phyloP scores from a whole-genome alignment of 331 rosid species.

The Dryas integrifolia region DNA sequence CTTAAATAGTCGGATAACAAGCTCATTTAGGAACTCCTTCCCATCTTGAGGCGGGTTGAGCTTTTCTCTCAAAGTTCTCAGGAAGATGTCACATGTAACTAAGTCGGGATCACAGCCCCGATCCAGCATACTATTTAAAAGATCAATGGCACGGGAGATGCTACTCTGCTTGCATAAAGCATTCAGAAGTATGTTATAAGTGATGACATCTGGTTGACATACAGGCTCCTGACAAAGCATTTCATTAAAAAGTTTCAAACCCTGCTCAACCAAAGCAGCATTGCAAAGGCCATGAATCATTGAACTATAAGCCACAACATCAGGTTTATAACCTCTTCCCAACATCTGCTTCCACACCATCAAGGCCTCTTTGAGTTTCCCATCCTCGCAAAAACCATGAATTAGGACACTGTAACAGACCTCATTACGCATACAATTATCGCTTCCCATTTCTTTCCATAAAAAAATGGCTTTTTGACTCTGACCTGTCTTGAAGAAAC shows the following conservation, averaged over 20 bases:
- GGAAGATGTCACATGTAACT: constrained; percentile 66
- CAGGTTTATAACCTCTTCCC: constrained; percentile 69
- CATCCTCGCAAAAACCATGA: constrained; percentile 71
- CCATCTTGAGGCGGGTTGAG: constrained; percentile 79
- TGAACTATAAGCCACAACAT: constrained; percentile 86
- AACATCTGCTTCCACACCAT: constrained; percentile 85
- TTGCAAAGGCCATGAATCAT: constrained; percentile 89
- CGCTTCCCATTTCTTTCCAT: constrained; percentile 67
- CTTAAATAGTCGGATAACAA: constrained; percentile 62
- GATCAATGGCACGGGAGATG: constrained; percentile 63
- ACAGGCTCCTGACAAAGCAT: constrained; percentile 66
- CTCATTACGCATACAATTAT: constrained; percentile 44
- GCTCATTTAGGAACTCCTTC: constrained; percentile 79
- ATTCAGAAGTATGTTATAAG: constrained; percentile 69
- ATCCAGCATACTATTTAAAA: constrained; percentile 71
- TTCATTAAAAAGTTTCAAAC: constrained; percentile 77
- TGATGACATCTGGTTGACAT: constrained; percentile 72
- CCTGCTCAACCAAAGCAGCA: constrained; percentile 62
- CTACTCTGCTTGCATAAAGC: constrained; percentile 59
- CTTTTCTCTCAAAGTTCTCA: constrained; percentile 62
- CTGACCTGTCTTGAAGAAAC: constrained; percentile 59
- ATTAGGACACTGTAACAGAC: constrained; percentile 73
- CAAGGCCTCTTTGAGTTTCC: constrained; percentile 70
- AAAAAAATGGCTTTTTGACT: constrained; percentile 61
- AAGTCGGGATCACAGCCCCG: constrained; percentile 81